These are phyloP conservation scores for Epithemia pelagica DNA, from an alignment of 108 stramenopile genomes.

Conservation along the genomic window DNA sequence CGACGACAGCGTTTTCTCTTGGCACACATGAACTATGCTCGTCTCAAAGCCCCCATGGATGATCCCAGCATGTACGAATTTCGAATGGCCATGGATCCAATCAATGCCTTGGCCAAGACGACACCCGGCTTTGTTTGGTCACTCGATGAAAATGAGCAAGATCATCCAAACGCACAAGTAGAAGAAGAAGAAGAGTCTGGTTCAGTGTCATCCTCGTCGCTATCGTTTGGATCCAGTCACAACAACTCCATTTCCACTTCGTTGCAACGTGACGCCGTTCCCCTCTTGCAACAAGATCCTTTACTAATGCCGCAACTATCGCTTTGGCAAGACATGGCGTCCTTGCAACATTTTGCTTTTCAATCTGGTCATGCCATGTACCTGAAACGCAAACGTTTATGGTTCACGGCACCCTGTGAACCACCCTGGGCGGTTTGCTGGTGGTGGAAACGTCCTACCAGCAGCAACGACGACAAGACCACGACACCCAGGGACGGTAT, in stretches of 20 bases:
- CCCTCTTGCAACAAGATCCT: slow-evolving; percentile 11
- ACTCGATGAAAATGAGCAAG: slow-evolving; percentile 10
- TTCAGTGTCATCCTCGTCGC: too few species aligned
- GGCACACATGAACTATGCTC: slow-evolving; percentile 29
- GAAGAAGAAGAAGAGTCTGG: too few species aligned
- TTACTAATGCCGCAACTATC: slow-evolving; percentile 26
- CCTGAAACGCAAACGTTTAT: slow-evolving; percentile 18
- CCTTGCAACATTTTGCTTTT: slow-evolving; percentile 21
- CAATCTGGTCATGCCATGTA: slow-evolving; percentile 31
- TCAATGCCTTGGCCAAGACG: slow-evolving; percentile 18
- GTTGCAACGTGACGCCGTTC: slow-evolving; percentile 10
- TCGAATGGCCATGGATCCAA: slow-evolving; percentile 17
- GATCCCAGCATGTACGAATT: slow-evolving; percentile 23
- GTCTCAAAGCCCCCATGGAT: slow-evolving; percentile 17
- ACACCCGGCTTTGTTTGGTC: slow-evolving; percentile 26
- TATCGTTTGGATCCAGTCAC: too few species aligned
- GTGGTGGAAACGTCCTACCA: slow-evolving; percentile 14
- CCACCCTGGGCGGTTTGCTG: slow-evolving; percentile 16
- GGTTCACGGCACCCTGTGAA: slow-evolving; percentile 14
- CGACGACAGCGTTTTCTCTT: slow-evolving; percentile 8
- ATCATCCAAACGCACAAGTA: not conserved
- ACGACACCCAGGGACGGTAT: too few species aligned
- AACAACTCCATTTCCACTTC: too few species aligned
- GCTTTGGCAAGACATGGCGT: slow-evolving; percentile 13
- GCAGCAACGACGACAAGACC: too few species aligned